phyloP scores from a whole-genome alignment of 2,329 filamentous ascomycete genomes.

The Alternaria alternata region DNA sequence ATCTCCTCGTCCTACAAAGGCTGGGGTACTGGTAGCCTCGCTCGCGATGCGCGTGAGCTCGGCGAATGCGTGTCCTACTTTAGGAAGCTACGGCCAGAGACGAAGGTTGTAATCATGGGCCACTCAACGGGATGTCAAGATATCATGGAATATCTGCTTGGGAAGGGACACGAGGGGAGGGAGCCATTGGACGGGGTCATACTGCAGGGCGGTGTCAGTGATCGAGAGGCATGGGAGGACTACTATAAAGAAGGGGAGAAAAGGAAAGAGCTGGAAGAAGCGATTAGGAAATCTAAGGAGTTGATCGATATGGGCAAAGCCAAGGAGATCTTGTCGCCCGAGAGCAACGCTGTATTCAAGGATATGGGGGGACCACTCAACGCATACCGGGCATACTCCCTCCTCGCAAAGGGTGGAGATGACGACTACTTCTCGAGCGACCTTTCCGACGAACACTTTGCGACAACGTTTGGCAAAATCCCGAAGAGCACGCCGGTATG shows the following conservation, averaged over 20 bases:
- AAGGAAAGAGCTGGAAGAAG: slow-evolving; percentile 11
- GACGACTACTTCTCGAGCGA: slow-evolving; percentile 92
- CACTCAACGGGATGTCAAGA: slow-evolving; percentile 75
- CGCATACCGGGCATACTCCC: slow-evolving; percentile 66
- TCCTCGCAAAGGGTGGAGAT: slow-evolving; percentile 68
- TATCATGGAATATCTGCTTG: slow-evolving; percentile 68
- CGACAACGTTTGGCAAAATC: slow-evolving; percentile 71
- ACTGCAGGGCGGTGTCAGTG: slow-evolving; percentile 80
- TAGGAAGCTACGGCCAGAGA: slow-evolving; percentile 48
- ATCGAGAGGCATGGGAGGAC: slow-evolving; percentile 67
- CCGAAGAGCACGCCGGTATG: slow-evolving; percentile 62
- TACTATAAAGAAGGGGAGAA: slow-evolving; percentile 46
- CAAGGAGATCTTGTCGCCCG: slow-evolving; percentile 62
- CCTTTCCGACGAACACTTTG: slow-evolving; percentile 66
- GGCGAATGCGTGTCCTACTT: slow-evolving; percentile 62
- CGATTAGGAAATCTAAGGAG: slow-evolving; percentile 59
- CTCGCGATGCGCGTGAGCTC: slow-evolving; percentile 64
- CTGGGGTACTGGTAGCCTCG: slow-evolving; percentile 63
- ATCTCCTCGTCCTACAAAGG: slow-evolving; percentile 62
- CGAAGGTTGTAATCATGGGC: slow-evolving; percentile 72
- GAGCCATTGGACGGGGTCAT: slow-evolving; percentile 75
- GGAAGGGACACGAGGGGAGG: slow-evolving; percentile 45
- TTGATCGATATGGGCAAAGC: slow-evolving; percentile 65
- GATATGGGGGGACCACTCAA: slow-evolving; percentile 57
- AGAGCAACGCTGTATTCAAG: slow-evolving; percentile 38